phyloP scores from a whole-genome alignment of 2,329 filamentous ascomycete genomes.

The Sodiomyces alkalinus region DNA sequence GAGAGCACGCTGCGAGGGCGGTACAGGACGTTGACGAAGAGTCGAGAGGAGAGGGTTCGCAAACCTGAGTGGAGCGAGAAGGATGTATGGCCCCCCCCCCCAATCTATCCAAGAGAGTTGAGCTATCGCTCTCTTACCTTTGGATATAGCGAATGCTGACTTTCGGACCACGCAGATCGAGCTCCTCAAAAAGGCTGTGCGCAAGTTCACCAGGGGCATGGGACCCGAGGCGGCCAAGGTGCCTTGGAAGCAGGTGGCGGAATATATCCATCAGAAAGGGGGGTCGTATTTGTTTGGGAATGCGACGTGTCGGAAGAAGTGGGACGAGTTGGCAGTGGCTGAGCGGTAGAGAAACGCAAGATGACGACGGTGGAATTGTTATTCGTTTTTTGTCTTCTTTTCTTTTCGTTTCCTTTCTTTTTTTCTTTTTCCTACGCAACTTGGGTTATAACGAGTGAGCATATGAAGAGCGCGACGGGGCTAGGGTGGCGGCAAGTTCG shows the following conservation, averaged over 20 bases:
- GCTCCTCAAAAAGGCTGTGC: slow-evolving; percentile 28
- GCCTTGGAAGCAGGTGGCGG: slow-evolving; percentile 41
- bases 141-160: no score
- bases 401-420: no score
- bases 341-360: no score
- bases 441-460: no score
- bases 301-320: slow-evolving; percentile 43
- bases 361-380: no score
- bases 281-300: slow-evolving; percentile 45
- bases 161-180: slow-evolving; percentile 27
- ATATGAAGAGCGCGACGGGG: no score
- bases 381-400: no score
- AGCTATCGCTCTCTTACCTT: no score
- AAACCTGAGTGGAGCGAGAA: slow-evolving; percentile 46
- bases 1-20: slow-evolving; percentile 61
- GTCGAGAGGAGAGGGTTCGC: slow-evolving; percentile 43
- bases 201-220: slow-evolving; percentile 16
- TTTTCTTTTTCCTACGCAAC: no score
- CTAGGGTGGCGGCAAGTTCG: no score
- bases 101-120: no score
- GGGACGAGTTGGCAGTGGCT: slow-evolving; percentile 32
- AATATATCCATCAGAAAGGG: slow-evolving; percentile 34
- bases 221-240: slow-evolving; percentile 21
- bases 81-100: slow-evolving; percentile 41
- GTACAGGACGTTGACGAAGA: slow-evolving; percentile 49